Percentiles rank a stretch among this genome's conserved stretches.
Conservation (phyloP, 2,329 filamentous ascomycete genomes). For the Fusarium nodosum region DNA sequence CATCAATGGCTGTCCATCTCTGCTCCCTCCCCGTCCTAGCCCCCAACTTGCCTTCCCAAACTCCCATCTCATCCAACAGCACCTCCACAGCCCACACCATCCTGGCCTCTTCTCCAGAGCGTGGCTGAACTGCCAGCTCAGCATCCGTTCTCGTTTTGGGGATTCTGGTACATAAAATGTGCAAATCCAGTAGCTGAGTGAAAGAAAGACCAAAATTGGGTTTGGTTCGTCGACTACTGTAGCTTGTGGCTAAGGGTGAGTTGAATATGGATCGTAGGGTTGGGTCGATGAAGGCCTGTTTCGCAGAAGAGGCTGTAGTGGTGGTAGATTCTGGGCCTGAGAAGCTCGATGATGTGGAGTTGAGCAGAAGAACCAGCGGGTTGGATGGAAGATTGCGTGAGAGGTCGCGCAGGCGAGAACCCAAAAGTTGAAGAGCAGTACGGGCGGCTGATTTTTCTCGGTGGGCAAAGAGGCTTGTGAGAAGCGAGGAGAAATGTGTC, state of each 20-base stretch:
- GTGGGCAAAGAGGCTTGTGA: constrained; percentile 66
- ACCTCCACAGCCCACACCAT: constrained; percentile 65
- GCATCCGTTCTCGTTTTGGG: constrained; percentile 59
- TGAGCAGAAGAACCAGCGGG: constrained; percentile 68
- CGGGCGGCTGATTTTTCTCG: constrained; percentile 64
- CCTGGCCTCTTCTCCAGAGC: constrained; percentile 25
- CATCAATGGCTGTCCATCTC: constrained; percentile 65
- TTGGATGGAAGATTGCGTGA: constrained; percentile 57
- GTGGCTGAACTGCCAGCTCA: constrained; percentile 46
- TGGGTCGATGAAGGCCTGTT: constrained; percentile 52
- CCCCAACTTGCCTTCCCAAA: constrained; percentile 58
- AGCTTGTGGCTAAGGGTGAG: constrained; percentile 48
- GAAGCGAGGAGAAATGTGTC: constrained; percentile 66
- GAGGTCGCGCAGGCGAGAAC: constrained; percentile 61
- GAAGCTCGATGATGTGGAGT: constrained; percentile 58
- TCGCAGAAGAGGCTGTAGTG: constrained; percentile 18
- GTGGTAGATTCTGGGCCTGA: constrained; percentile 5
- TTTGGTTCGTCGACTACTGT: constrained; percentile 55
- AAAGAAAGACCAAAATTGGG: constrained; percentile 69
- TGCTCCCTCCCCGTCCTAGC: constrained; percentile 60
- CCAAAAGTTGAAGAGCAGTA: constrained; percentile 62
- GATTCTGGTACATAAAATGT: constrained; percentile 64
- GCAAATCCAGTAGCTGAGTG: constrained; percentile 66
- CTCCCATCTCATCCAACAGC: constrained; percentile 64
- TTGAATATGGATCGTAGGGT: constrained; percentile 67